phyloP scores from a whole-genome alignment of 192 early-diverging fungal genomes.

The Mortierella hygrophila region DNA sequence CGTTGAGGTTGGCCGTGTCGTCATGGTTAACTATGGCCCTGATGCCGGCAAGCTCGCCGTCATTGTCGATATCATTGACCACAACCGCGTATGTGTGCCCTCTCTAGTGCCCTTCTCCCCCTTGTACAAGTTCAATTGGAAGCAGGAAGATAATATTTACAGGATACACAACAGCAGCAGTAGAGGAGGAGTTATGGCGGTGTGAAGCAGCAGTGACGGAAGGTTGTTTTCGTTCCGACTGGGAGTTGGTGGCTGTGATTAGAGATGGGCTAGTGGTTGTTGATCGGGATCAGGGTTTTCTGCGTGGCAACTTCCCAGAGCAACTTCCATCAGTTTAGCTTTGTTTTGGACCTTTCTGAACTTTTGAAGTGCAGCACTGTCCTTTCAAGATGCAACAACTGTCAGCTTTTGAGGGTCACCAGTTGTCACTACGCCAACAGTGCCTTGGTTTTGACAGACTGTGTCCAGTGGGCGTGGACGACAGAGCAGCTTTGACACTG shows the following conservation, averaged over 20 bases:
- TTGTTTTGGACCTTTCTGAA: background rate
- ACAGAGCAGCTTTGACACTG: background rate
- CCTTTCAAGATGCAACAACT: no score
- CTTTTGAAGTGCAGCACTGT: no score
- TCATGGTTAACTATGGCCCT: constrained; percentile 94
- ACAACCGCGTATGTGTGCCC: constrained; percentile 84
- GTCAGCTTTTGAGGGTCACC: no score
- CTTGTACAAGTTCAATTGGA: background rate
- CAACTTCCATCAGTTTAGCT: background rate
- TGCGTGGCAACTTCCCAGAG: background rate
- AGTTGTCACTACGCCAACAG: no score
- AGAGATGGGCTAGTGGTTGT: background rate
- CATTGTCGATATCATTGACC: constrained; percentile 99
- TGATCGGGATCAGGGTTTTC: background rate
- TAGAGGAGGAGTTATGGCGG: background rate
- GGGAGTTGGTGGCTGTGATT: background rate
- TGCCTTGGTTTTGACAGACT: background rate
- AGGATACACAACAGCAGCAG: background rate
- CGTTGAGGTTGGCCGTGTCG: constrained; percentile 99
- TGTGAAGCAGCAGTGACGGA: background rate
- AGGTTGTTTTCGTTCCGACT: background rate
- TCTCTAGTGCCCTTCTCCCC: background rate
- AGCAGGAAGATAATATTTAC: background rate
- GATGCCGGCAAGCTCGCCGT: constrained; percentile 98
- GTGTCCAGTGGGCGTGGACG: background rate